Conservation (phyloP, 2,329 filamentous ascomycete genomes). For the Colletotrichum neosansevieriae region DNA sequence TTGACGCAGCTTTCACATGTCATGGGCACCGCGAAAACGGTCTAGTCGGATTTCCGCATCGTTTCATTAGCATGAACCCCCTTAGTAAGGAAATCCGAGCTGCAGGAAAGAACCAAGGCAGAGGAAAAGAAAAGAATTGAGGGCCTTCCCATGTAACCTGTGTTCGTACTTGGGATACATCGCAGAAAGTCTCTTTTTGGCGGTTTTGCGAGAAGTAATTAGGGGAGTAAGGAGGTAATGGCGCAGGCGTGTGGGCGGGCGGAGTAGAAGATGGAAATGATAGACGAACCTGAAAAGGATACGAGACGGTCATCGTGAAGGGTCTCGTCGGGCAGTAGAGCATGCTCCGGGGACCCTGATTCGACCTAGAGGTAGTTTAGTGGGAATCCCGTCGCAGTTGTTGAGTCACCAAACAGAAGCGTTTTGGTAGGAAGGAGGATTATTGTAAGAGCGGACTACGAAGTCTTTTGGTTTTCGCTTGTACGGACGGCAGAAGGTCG, state of each 20-base stretch:
- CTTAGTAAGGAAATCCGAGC: slow-evolving; percentile 21
- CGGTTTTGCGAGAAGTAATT: too few species aligned
- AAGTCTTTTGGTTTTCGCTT: too few species aligned
- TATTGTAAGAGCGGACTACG: not conserved
- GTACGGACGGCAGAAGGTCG: too few species aligned
- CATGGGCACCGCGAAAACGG: slow-evolving; percentile 94
- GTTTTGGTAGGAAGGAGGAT: not conserved
- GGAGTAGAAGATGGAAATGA: not conserved
- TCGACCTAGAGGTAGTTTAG: not conserved
- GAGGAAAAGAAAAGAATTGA: not conserved
- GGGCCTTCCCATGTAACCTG: not conserved
- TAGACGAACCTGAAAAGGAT: slow-evolving; percentile 43
- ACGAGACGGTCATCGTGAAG: slow-evolving; percentile 44
- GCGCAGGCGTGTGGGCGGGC: not conserved
- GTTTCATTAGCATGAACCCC: slow-evolving; percentile 50
- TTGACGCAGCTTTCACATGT: slow-evolving; percentile 91
- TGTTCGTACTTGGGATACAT: too few species aligned
- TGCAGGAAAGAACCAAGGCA: not conserved
- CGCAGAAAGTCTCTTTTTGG: too few species aligned
- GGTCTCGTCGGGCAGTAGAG: slow-evolving; percentile 33
- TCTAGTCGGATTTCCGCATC: slow-evolving; percentile 65
- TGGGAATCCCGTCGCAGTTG: not conserved
- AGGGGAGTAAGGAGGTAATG: too few species aligned
- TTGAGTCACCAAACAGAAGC: slow-evolving; percentile 4
- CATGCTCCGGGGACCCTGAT: slow-evolving; percentile 29